Evolutionary conservation across 257 asterid genomes (phyloP).

Genomic region (Salvia miltiorrhiza): DNA sequence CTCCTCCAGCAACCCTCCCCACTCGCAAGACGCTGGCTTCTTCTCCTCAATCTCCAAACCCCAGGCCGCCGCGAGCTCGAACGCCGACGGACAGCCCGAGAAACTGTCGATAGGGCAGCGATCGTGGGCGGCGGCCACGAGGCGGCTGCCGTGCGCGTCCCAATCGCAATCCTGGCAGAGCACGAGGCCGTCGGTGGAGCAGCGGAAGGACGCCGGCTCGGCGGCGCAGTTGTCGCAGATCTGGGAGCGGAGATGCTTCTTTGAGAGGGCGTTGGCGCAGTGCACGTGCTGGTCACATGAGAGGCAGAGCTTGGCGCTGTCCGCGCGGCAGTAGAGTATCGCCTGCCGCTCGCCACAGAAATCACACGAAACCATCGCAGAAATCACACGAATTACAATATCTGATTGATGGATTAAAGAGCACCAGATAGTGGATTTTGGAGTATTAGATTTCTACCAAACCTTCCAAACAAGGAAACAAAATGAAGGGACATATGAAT

Average conservation of each 20-base stretch:
- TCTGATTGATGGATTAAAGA: background rate
- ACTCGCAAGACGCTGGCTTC: slow-evolving; percentile 22
- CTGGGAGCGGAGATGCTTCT: slow-evolving; percentile 92
- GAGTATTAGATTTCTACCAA: background rate
- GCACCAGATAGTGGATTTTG: background rate
- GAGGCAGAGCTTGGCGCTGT: slow-evolving; percentile 82
- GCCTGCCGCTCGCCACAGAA: slow-evolving; percentile 65
- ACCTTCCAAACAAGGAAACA: background rate
- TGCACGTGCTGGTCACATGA: slow-evolving; percentile 91
- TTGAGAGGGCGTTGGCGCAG: slow-evolving; percentile 83
- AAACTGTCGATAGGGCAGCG: slow-evolving; percentile 66
- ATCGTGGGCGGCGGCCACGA: slow-evolving; percentile 58
- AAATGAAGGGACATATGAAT: background rate
- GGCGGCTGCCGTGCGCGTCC: slow-evolving; percentile 76
- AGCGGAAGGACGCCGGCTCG: slow-evolving; percentile 72
- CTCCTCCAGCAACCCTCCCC: slow-evolving; percentile 57
- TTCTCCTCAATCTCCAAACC: slow-evolving; percentile 61
- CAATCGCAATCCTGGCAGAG: slow-evolving; percentile 93
- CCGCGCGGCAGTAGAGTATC: slow-evolving; percentile 83
- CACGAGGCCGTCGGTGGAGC: slow-evolving; percentile 76
- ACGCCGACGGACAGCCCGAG: slow-evolving; percentile 68
- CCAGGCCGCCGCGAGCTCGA: slow-evolving; percentile 74
- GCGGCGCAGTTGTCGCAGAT: slow-evolving; percentile 92
- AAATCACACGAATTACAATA: background rate
- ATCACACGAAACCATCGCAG: slow-evolving; percentile 61